Conservation (phyloP, 2,329 filamentous ascomycete species). For the Fusarium illudens region DNA sequence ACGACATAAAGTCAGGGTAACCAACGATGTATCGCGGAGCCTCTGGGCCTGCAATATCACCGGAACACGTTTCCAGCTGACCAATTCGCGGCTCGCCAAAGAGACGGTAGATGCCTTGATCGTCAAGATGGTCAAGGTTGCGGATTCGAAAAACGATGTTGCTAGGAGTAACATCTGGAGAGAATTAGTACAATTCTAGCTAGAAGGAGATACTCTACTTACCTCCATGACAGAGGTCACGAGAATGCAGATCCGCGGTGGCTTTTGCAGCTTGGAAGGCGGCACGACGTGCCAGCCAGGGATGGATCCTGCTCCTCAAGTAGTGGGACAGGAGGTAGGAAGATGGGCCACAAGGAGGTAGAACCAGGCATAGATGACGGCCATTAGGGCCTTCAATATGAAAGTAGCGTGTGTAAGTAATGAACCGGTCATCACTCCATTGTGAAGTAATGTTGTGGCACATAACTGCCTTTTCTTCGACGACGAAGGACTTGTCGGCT, state of each 20-base stretch:
- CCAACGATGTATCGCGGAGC: conserved; percentile 3
- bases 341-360: not conserved
- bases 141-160: not conserved
- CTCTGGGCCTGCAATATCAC: not conserved
- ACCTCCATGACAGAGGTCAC: not conserved
- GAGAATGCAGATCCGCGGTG: not conserved
- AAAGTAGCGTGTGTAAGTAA: not conserved
- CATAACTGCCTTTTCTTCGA: not conserved
- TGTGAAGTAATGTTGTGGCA: not conserved
- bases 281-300: not conserved
- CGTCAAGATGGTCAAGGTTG: not conserved
- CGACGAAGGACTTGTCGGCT: not conserved
- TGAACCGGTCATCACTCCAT: not conserved
- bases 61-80: not conserved
- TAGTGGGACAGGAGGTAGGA: not conserved
- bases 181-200: not conserved
- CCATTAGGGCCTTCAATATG: conserved; percentile 4
- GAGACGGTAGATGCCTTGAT: not conserved
- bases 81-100: not conserved
- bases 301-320: not conserved
- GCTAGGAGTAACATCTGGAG: not conserved
- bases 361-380: conserved; percentile 1
- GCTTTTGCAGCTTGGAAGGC: not conserved
- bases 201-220: not conserved
- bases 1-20: not conserved